Conservation (phyloP, 169 alveolate genomes). For the Cryptosporidium parvum region DNA sequence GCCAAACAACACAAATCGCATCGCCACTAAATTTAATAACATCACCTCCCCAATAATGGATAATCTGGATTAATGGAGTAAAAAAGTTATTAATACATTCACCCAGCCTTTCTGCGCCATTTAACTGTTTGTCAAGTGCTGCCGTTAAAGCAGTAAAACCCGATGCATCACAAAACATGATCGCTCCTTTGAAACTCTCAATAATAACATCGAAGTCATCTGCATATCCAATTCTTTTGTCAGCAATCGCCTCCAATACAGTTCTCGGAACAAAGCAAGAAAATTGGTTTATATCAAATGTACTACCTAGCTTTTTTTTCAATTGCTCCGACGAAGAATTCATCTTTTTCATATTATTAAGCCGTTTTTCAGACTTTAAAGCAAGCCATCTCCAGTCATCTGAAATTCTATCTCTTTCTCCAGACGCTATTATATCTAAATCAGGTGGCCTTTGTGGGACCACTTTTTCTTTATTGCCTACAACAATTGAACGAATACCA, state of each 20-base stretch:
- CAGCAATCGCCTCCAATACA: constrained; percentile 85
- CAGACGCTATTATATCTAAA: constrained; percentile 56
- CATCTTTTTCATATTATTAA: constrained; percentile 77
- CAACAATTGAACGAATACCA: constrained; percentile 53
- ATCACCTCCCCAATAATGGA: constrained; percentile 89
- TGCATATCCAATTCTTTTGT: constrained; percentile 81
- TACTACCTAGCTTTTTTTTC: constrained; percentile 76
- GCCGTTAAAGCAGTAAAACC: constrained; percentile 87
- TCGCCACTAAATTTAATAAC: constrained; percentile 90
- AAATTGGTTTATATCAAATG: constrained; percentile 80
- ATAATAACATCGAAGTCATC: constrained; percentile 83
- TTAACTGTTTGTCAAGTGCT: constrained; percentile 83
- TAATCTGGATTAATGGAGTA: constrained; percentile 84
- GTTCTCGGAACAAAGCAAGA: constrained; percentile 85
- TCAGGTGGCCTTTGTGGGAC: constrained; percentile 76
- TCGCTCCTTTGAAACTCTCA: constrained; percentile 83
- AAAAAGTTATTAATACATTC: constrained; percentile 84
- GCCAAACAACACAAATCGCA: constrained; percentile 89
- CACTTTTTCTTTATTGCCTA: constrained; percentile 47
- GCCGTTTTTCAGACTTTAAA: constrained; percentile 80
- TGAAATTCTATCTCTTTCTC: constrained; percentile 78
- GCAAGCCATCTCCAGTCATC: constrained; percentile 86
- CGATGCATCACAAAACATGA: constrained; percentile 87
- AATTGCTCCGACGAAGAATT: constrained; percentile 71
- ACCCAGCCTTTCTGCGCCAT: constrained; percentile 86